phyloP scores from a whole-genome alignment of 352 stramenopile species.

The Phytophthora multivora region DNA sequence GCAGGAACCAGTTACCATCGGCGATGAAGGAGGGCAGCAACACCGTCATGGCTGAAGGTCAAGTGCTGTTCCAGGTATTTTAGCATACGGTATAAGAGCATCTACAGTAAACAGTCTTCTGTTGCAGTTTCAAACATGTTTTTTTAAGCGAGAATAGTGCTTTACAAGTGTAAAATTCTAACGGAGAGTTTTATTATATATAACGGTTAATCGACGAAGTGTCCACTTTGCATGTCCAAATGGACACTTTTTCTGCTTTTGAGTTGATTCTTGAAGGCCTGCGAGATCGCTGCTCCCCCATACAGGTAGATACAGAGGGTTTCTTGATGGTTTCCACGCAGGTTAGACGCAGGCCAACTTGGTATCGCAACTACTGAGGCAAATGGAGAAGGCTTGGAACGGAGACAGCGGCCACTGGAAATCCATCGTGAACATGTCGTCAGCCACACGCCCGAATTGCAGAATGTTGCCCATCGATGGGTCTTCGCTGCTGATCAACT shows the following conservation, averaged over 20 bases:
- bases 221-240: conserved; percentile 5
- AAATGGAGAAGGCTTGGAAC: conserved; percentile 90
- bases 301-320: conserved; percentile 12
- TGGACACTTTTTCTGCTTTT: conserved; percentile 6
- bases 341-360: conserved; percentile 87
- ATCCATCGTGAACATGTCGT: conserved; percentile 93
- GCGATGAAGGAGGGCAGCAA: conserved; percentile 69
- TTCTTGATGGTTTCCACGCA: neutral
- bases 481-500: conserved; percentile 85
- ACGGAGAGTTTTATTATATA: conserved; percentile 43
- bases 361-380: conserved; percentile 88
- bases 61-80: neutral
- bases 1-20: conserved; percentile 72
- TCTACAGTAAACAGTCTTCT: neutral
- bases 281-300: neutral
- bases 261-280: neutral
- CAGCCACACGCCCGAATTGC: conserved; percentile 88
- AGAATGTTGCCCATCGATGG: conserved; percentile 87
- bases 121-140: too few relatives aligned
- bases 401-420: conserved; percentile 89
- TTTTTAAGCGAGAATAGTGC: too few relatives aligned
- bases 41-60: conserved; percentile 59
- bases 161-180: conserved; percentile 23
- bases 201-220: conserved; percentile 29
- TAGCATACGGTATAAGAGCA: neutral